Evolutionary conservation across 805 yeast genomes (phyloP).

Genomic region (Metschnikowia noctiluminum): DNA sequence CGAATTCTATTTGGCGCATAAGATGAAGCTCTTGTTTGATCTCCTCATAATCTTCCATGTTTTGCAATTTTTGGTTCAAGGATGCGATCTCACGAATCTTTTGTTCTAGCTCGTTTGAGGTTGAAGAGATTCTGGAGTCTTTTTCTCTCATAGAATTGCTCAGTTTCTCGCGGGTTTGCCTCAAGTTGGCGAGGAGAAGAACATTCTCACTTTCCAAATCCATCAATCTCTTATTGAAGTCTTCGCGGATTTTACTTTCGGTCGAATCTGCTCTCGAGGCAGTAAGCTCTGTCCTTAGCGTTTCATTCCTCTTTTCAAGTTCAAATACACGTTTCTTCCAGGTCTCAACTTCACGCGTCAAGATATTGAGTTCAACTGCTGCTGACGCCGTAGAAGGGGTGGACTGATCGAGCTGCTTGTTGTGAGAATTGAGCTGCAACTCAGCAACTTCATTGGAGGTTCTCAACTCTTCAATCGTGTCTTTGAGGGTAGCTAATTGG

Average conservation of each 20-base stretch:
- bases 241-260: constrained; percentile 37
- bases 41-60: constrained; percentile 72
- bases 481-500: constrained; percentile 50
- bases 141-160: constrained; percentile 22
- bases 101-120: constrained; percentile 45
- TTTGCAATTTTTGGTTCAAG: constrained; percentile 47
- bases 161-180: constrained; percentile 41
- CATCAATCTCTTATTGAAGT: constrained; percentile 43
- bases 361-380: constrained; percentile 56
- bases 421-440: constrained; percentile 50
- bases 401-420: constrained; percentile 38
- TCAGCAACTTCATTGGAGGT: constrained; percentile 63
- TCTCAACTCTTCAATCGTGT: constrained; percentile 60
- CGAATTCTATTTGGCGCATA: constrained; percentile 73
- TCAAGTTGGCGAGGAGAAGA: constrained; percentile 53
- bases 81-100: constrained; percentile 48
- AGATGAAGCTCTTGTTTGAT: constrained; percentile 72
- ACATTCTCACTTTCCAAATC: constrained; percentile 72
- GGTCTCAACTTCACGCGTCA: constrained; percentile 72
- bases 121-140: constrained; percentile 33
- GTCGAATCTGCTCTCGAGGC: constrained; percentile 48
- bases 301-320: constrained; percentile 75
- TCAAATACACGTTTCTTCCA: constrained; percentile 65
- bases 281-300: constrained; percentile 63
- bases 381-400: constrained; percentile 30